Conservation (phyloP, 176 grass and related monocot genomes). For the Elaeis guineensis region DNA sequence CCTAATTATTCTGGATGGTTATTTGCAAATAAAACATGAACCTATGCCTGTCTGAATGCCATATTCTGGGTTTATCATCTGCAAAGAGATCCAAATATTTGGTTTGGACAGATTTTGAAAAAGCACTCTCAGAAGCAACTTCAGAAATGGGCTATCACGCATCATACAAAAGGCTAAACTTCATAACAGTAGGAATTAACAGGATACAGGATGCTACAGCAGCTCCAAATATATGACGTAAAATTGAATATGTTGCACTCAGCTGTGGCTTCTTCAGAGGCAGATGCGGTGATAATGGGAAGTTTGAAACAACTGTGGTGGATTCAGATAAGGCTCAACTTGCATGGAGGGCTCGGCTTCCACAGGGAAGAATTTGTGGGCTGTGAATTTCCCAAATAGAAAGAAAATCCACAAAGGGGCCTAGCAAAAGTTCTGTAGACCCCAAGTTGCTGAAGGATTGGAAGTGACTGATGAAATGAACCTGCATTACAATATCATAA, state of each 20-base stretch:
- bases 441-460: slow-evolving; percentile 23
- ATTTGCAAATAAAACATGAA: too few relatives aligned
- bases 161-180: background rate
- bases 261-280: slow-evolving; percentile 77
- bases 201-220: slow-evolving; percentile 41
- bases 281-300: slow-evolving; percentile 78
- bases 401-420: slow-evolving; percentile 6
- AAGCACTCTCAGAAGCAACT: too few relatives aligned
- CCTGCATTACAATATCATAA: background rate
- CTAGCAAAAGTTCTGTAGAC: background rate
- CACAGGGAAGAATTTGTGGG: background rate
- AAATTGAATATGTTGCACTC: slow-evolving; percentile 62
- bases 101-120: too few relatives aligned
- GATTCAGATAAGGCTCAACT: slow-evolving; percentile 17
- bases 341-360: slow-evolving; percentile 17
- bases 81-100: too few relatives aligned
- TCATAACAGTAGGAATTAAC: slow-evolving; percentile 32
- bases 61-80: too few relatives aligned
- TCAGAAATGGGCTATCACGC: background rate
- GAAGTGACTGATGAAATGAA: background rate
- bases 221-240: slow-evolving; percentile 50
- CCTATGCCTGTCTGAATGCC: too few relatives aligned
- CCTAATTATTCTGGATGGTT: too few relatives aligned
- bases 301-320: slow-evolving; percentile 37
- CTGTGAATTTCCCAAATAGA: slow-evolving; percentile 17